Base-by-base conservation (phyloP, 2,329 filamentous ascomycete genomes). In the Ceratocystis ficicola region DNA sequence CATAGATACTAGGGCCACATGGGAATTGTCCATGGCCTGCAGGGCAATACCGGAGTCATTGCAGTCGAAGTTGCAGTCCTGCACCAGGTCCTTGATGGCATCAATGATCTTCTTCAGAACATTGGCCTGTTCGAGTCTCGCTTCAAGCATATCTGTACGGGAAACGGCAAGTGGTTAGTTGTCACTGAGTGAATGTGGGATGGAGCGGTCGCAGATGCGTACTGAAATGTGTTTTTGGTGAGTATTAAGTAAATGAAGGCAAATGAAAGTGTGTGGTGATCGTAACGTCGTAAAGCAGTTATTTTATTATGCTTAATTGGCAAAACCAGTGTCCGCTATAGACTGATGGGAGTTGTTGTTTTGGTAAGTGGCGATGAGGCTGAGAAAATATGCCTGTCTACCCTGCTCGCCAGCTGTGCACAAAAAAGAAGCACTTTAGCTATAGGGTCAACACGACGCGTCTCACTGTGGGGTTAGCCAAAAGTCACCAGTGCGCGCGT, bases 21-120 rank as follows among this genome's bases (percentile, higher is more conserved):
- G 94, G 63, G 92, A 97, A 85, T 97, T 99, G 82, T 99, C 94
- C 95, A 99, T 99, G 74, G 94, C 94, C 79, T 99, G 94, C 66
- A 99, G 89, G 63, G 93, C 92, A 74, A 99, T 94, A 69, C 94
- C 94, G 65, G 90, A 93, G 83, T 99, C 95, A 88, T 97, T 99
- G 88, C 95, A 99, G 83, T 99, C 94, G 80, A 99, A 99, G 80
- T 99, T 99, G 86, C 94, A 99, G 80, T 99, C 94, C 78, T 97
- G 94, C 65, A 99, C 94, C 63, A 99, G 86, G 74, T 99, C 94
- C 79, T 96, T 97, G 86, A 99, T 96, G 72, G 95, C 90, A 76
- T 99, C 95, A 73, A 99, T 92, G 69, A 97, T 90, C 88, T 94
- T 96, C 83, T 99, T 99, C 76, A 99, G 84, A 76, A 95, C 83